Base-by-base conservation (phyloP, 1,284 basidiomycete genomes). In the Ustilago lituana region DNA sequence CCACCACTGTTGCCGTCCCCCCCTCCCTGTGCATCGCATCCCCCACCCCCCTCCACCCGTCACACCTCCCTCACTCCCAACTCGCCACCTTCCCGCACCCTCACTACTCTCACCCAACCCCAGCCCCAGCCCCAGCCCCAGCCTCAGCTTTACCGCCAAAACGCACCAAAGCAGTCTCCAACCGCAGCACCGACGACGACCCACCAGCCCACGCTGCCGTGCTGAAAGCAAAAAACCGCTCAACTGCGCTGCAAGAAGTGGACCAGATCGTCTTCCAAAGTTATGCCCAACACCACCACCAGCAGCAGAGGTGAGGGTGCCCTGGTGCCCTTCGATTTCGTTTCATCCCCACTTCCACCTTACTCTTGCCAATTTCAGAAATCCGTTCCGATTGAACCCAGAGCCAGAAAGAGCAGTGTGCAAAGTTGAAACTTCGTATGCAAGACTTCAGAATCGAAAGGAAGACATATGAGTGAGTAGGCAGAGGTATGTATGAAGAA, bases 11-110 rank as follows among this genome's bases (percentile, higher is more conserved):
- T 8, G 20, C 15, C 41, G 10, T 15, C 48, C 62, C 3, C 65
- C 65, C 50, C 0, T 43, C 59, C 10, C 46, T 68, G 5, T 43
- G 37, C 7, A 55, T 68, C 31, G 65, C 59, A 1, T 62, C 59
- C 0, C 59, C 59, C 11, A 46, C 58, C 26, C 51, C 53, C 3
- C 29, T 31, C 3, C 17, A 9, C 20, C 26, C 29, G 0, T 8
- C 36, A 17, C 32, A 10, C 22, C 17, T 20, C 15, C 45, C 19
- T 22, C n/a, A 27, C n/a, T n/a, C n/a, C n/a, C n/a, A n/a, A n/a
- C n/a, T 43, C n/a, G 29, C 39, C 4, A 24, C 51, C 10, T 53
- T 53, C 35, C 8, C 35, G 1, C 37, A 39, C n/a, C 33, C 38
- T 8, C 49, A 29, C 20, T 32, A 12, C 29, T 35, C n/a, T 31